Evolutionary conservation across 2,329 filamentous ascomycete species (phyloP).

Genomic region (Sclerotinia spermophila): DNA sequence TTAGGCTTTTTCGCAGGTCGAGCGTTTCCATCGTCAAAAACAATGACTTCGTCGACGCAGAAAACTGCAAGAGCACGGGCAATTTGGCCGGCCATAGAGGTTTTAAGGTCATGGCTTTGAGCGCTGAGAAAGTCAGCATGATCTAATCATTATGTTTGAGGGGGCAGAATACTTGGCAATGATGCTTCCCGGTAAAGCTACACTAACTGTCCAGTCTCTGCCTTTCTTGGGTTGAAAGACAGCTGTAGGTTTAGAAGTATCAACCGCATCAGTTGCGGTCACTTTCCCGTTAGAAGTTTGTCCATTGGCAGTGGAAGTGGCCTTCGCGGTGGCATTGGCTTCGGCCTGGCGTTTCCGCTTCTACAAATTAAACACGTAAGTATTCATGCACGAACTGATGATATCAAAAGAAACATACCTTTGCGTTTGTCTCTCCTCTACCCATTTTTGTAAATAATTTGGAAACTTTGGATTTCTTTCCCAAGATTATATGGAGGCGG

Average conservation of each 20-base stretch:
- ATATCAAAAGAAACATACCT: constrained; percentile 23
- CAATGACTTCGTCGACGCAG: constrained; percentile 76
- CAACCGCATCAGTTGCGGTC: constrained; percentile 32
- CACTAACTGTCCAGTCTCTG: constrained; percentile 68
- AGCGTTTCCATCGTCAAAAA: constrained; percentile 69
- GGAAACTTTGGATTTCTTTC: constrained; percentile 7
- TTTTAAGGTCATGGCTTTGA: constrained; percentile 61
- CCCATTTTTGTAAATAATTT: constrained; percentile 30
- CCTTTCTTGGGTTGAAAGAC: constrained; percentile 63
- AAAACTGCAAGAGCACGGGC: constrained; percentile 80
- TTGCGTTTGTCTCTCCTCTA: constrained; percentile 34
- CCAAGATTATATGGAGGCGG: constrained; percentile 22
- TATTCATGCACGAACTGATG: background rate
- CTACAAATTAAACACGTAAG: constrained; percentile 23
- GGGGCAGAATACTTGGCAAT: constrained; percentile 59
- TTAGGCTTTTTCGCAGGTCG: constrained; percentile 31
- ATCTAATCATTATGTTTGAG: constrained; percentile 21
- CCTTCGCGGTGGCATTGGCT: constrained; percentile 28
- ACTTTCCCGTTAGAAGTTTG: constrained; percentile 30
- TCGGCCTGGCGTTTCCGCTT: constrained; percentile 37
- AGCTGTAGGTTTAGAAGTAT: constrained; percentile 63
- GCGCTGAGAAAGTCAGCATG: constrained; percentile 26
- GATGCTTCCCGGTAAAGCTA: constrained; percentile 76
- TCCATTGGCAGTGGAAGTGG: constrained; percentile 27
- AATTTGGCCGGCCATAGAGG: constrained; percentile 67